Conservation (phyloP, 768 basidiomycete species). For the Tulasnella sp. region DNA sequence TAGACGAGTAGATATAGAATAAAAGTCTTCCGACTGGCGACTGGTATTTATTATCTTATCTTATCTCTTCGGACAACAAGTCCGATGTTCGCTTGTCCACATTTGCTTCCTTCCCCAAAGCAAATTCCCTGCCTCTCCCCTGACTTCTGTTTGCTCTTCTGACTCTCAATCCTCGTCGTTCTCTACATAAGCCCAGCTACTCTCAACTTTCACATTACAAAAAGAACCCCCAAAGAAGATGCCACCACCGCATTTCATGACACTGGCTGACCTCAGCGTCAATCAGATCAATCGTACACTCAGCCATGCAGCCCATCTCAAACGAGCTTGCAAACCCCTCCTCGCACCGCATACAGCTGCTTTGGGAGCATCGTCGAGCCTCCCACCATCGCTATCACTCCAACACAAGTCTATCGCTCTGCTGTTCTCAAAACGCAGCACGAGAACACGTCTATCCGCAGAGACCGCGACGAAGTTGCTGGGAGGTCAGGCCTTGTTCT, state of each 20-base stretch:
- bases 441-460: slow-evolving; percentile 77
- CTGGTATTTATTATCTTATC: no score
- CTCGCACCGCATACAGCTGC: slow-evolving; percentile 5
- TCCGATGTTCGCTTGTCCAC: no score
- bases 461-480: slow-evolving; percentile 72
- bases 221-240: no score
- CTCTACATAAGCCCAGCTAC: no score
- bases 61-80: no score
- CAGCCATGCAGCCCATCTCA: slow-evolving; percentile 51
- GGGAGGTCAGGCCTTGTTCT: slow-evolving; percentile 82
- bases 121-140: no score
- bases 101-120: no score
- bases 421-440: slow-evolving; percentile 87
- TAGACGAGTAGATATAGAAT: no score
- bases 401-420: slow-evolving; percentile 79
- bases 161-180: no score
- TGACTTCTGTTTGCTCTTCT: no score
- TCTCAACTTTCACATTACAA: no score
- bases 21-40: no score
- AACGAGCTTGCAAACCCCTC: slow-evolving; percentile 42
- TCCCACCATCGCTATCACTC: slow-evolving; percentile 58
- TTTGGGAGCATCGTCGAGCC: background rate
- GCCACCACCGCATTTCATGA: slow-evolving; percentile 61
- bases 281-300: slow-evolving; percentile 62
- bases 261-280: slow-evolving; percentile 74